These are phyloP conservation scores for Hypoxylon intermedium DNA, from an alignment of 495 filamentous ascomycete genomes.

Conservation along the genomic window DNA sequence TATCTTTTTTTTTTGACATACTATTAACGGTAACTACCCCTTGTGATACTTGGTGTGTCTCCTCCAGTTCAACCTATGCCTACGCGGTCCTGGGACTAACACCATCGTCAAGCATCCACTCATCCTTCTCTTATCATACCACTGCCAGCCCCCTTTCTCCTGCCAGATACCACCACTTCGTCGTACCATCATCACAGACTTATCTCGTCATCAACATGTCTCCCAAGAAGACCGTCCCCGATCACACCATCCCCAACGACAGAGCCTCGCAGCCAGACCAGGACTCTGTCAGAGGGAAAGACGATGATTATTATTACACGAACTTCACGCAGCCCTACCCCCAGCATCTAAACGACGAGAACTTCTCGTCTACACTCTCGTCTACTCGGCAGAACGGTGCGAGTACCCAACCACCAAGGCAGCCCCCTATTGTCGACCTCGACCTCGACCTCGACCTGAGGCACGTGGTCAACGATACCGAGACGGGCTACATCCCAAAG, in stretches of 20 bases:
- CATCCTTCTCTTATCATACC: not conserved
- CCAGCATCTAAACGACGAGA: conserved; percentile 32
- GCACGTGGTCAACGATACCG: not conserved
- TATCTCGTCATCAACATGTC: conserved; percentile 10
- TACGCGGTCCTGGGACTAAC: not conserved
- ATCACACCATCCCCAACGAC: not conserved
- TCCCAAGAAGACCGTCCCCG: not conserved
- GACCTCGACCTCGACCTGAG: not conserved
- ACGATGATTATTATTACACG: not conserved
- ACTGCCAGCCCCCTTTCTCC: too few species aligned
- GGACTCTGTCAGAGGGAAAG: not conserved
- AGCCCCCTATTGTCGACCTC: conserved; percentile 5
- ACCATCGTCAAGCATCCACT: conserved; percentile 1
- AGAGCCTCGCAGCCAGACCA: conserved; percentile 2
- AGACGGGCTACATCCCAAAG: not conserved
- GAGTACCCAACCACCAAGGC: conserved; percentile 21
- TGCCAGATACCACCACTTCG: not conserved
- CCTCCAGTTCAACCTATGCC: not conserved
- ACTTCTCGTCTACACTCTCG: conserved; percentile 32
- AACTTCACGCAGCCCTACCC: conserved; percentile 23
- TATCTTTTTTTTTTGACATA: too few species aligned
- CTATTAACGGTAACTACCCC: too few species aligned
- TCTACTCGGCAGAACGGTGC: conserved; percentile 10
- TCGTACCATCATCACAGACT: not conserved
- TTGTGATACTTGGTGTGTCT: too few species aligned